These are phyloP conservation scores for Monocercomonoides exilis DNA, from an alignment of 78 protist species.

Conservation along the genomic window DNA sequence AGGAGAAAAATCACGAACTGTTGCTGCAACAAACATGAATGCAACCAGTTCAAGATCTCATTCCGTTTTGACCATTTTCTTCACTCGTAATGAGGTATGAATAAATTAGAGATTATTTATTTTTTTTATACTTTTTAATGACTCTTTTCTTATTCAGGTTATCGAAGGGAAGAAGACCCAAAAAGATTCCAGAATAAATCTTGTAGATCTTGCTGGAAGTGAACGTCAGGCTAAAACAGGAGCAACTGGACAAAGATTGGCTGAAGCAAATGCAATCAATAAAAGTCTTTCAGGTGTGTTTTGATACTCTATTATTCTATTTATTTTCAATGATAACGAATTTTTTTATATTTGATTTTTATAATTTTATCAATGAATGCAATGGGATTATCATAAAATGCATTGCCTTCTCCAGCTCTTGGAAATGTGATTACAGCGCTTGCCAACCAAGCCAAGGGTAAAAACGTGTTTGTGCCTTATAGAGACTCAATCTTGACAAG, in stretches of 20 bases:
- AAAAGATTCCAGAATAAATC: constrained; percentile 15
- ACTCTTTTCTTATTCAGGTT: not conserved
- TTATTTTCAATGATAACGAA: no score
- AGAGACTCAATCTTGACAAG: constrained; percentile 90
- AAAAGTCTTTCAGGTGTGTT: constrained; percentile 55
- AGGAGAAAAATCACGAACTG: constrained; percentile 44
- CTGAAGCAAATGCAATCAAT: constrained; percentile 87
- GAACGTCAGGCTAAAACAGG: constrained; percentile 47
- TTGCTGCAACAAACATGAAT: constrained; percentile 77
- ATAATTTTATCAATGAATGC: no score
- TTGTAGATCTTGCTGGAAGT: constrained; percentile 62
- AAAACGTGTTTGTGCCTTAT: constrained; percentile 67
- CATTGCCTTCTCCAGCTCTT: no score
- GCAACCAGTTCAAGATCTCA: constrained; percentile 67
- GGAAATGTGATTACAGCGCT: constrained; percentile 67
- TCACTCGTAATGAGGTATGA: not conserved
- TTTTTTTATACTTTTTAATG: not conserved
- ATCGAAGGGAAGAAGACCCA: not conserved
- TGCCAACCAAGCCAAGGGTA: constrained; percentile 44
- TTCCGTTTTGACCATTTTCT: constrained; percentile 62
- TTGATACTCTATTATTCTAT: no score
- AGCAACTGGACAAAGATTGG: constrained; percentile 39
- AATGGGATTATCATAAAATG: no score
- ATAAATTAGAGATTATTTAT: not conserved
- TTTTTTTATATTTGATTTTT: no score